Percentiles rank a stretch among this genome's conserved stretches.
These are phyloP conservation scores for Mycena indigotica DNA, from an alignment of 768 basidiomycete genomes.

Conservation along the genomic window DNA sequence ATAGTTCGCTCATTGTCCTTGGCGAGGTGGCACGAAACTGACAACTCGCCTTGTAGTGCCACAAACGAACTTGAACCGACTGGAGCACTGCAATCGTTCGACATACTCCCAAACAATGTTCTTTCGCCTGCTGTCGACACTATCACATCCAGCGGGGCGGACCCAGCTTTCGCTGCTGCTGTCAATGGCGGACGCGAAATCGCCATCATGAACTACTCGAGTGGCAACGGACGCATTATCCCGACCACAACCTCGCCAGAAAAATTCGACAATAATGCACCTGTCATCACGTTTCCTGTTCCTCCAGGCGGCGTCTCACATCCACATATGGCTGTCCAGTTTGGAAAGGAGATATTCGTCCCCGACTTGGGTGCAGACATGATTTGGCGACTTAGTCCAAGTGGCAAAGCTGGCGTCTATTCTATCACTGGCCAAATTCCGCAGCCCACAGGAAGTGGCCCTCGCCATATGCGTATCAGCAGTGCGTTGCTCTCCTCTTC, in stretches of 20 bases:
- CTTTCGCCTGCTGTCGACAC: constrained; percentile 49
- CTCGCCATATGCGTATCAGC: constrained; percentile 49
- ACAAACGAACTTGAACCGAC: constrained; percentile 52
- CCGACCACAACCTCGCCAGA: constrained; percentile 44
- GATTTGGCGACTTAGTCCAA: constrained; percentile 63
- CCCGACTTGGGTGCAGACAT: constrained; percentile 71
- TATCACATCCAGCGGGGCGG: constrained; percentile 49
- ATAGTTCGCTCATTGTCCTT: constrained; percentile 43
- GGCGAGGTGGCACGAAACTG: background rate
- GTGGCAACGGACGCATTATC: constrained; percentile 57
- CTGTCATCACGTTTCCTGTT: constrained; percentile 56
- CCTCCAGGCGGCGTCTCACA: constrained; percentile 49
- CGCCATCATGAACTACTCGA: constrained; percentile 60
- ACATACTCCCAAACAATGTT: constrained; percentile 44
- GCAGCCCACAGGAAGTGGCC: constrained; percentile 66
- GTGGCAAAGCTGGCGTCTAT: constrained; percentile 46
- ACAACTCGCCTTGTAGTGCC: constrained; percentile 42
- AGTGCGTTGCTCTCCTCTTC: constrained; percentile 27
- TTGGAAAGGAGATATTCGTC: constrained; percentile 58
- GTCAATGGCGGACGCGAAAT: constrained; percentile 59
- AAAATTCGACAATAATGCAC: constrained; percentile 37
- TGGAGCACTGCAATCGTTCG: constrained; percentile 61
- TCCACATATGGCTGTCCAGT: constrained; percentile 67
- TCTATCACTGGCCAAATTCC: constrained; percentile 61
- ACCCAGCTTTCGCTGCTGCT: constrained; percentile 53